A percentile compares a stretch with the other conserved stretches of the same genome.
Conservation (phyloP, 345 rosid species). For the Hypericum androsaemum region DNA sequence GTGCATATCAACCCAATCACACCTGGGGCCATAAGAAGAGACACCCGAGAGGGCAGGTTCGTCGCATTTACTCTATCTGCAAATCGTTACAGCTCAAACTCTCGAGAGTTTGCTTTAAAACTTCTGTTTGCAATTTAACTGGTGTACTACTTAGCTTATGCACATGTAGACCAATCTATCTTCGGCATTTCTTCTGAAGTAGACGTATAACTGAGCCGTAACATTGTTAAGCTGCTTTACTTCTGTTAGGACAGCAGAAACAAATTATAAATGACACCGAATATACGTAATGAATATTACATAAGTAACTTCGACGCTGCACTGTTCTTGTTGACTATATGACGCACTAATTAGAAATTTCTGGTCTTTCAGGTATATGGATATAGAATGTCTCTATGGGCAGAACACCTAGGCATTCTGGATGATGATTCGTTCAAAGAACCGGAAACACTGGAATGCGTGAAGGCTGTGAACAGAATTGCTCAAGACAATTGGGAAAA, state of each 20-base stretch:
- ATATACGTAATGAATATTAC: too few relatives aligned
- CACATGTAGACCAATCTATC: too few relatives aligned
- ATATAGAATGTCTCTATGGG: conserved; percentile 88
- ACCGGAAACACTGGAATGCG: conserved; percentile 50
- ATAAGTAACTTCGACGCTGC: too few relatives aligned
- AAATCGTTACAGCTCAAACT: background rate
- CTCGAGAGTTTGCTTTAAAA: background rate
- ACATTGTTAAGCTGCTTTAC: too few relatives aligned
- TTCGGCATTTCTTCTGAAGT: too few relatives aligned
- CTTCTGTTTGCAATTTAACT: too few relatives aligned
- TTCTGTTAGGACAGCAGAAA: too few relatives aligned
- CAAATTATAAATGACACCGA: too few relatives aligned
- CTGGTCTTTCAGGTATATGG: conserved; percentile 46
- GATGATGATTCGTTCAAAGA: conserved; percentile 37
- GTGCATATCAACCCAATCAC: conserved; percentile 59
- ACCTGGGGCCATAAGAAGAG: conserved; percentile 45
- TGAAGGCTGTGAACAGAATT: conserved; percentile 45
- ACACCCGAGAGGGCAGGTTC: conserved; percentile 68
- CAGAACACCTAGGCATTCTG: conserved; percentile 53
- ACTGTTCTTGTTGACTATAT: too few relatives aligned
- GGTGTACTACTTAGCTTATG: too few relatives aligned
- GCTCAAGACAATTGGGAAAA: conserved; percentile 70
- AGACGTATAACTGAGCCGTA: too few relatives aligned
- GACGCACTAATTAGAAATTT: background rate
- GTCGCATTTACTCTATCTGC: background rate